Conservation (phyloP, 345 rosid species). For the Mangifera indica region DNA sequence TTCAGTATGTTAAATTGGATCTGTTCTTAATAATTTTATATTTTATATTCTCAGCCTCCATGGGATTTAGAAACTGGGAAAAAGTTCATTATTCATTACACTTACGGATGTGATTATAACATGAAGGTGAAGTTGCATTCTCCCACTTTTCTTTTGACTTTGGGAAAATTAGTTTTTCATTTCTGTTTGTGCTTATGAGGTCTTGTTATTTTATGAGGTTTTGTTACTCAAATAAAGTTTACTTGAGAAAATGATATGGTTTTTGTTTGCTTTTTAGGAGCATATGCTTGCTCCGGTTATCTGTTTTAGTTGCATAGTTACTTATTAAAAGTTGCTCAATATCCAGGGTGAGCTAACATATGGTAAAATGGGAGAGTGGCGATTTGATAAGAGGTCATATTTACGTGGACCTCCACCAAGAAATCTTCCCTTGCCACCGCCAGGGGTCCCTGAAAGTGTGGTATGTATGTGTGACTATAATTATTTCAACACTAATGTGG, state of each 20-base stretch:
- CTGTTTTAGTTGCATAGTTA: background rate
- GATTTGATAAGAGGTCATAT: conserved; percentile 91
- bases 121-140: conserved; percentile 56
- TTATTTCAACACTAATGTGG: background rate
- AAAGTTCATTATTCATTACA: conserved; percentile 88
- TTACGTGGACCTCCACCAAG: conserved; percentile 74
- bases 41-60: conserved; percentile 74
- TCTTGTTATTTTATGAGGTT: background rate
- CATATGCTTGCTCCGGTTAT: no score
- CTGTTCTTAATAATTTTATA: conserved; percentile 17
- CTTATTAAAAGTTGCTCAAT: conserved; percentile 4
- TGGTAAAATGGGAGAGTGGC: conserved; percentile 90
- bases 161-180: background rate
- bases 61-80: conserved; percentile 73
- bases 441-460: conserved; percentile 94
- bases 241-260: background rate
- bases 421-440: conserved; percentile 88
- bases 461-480: conserved; percentile 41
- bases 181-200: background rate
- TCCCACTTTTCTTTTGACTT: background rate
- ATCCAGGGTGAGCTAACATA: conserved; percentile 80
- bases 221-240: background rate
- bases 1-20: conserved; percentile 5
- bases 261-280: background rate
- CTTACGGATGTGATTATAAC: conserved; percentile 93